phyloP scores from a whole-genome alignment of 2,329 filamentous ascomycete genomes.

The Mollisiaceae sp. region DNA sequence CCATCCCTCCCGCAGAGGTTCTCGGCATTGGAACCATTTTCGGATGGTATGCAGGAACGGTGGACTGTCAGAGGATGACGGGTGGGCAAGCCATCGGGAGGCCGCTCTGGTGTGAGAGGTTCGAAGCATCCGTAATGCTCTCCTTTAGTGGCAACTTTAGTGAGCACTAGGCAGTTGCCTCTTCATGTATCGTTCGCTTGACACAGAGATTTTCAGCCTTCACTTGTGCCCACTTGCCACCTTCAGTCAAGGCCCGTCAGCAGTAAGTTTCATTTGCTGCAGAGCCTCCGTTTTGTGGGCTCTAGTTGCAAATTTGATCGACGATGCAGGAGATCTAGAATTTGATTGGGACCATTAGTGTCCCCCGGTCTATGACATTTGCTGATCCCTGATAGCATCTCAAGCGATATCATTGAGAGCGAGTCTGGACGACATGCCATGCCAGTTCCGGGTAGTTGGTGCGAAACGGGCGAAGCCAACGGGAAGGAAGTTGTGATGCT shows the following conservation, averaged over 20 bases:
- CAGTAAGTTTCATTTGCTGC: conserved; percentile 3
- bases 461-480: not conserved
- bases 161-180: not conserved
- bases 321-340: not conserved
- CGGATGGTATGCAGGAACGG: conserved; percentile 16
- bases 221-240: not conserved
- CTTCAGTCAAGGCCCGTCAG: not conserved
- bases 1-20: conserved; percentile 1
- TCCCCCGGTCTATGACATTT: not conserved
- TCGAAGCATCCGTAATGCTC: conserved; percentile 2
- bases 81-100: conserved; percentile 11
- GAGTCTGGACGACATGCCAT: not conserved
- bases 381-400: not conserved
- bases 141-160: not conserved
- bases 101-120: conserved; percentile 11
- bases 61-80: not conserved
- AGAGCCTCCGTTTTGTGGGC: not conserved
- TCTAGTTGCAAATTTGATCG: not conserved
- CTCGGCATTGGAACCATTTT: not conserved
- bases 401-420: no score
- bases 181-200: not conserved
- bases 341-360: not conserved
- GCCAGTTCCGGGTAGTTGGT: not conserved
- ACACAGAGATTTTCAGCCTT: not conserved
- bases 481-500: not conserved